These are phyloP conservation scores for Carex littledalei DNA, from an alignment of 176 grass and related monocot species.

Conservation along the genomic window DNA sequence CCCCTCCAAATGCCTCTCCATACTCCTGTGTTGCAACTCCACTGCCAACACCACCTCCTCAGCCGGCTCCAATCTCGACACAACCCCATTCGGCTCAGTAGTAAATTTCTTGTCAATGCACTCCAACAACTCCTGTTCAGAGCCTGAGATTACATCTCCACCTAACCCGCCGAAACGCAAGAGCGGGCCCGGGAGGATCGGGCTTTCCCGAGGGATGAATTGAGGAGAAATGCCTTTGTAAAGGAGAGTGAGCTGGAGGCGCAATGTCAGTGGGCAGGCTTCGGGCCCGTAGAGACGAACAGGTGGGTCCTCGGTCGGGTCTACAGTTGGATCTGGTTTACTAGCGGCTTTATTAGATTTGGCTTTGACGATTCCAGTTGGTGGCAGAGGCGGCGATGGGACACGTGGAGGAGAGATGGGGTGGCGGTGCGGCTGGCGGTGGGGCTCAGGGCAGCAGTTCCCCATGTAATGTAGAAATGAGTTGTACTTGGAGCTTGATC, in stretches of 20 bases:
- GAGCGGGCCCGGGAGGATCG: constrained; percentile 65
- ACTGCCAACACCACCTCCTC: constrained; percentile 55
- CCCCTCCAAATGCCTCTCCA: constrained; percentile 72
- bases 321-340: constrained; percentile 3
- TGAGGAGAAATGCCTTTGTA: constrained; percentile 80
- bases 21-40: constrained; percentile 80
- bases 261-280: constrained; percentile 59
- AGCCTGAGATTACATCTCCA: constrained; percentile 48
- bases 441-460: constrained; percentile 20
- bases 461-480: not conserved
- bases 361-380: not conserved
- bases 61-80: constrained; percentile 22
- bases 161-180: constrained; percentile 53
- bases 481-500: not conserved
- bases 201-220: constrained; percentile 69
- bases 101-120: constrained; percentile 67
- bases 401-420: constrained; percentile 10
- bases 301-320: not conserved
- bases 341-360: not conserved
- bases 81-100: constrained; percentile 40
- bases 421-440: not conserved
- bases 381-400: constrained; percentile 9
- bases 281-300: constrained; percentile 82
- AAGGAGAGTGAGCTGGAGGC: constrained; percentile 70
- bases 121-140: constrained; percentile 54